A percentile compares a stretch with the other conserved stretches of the same genome.
Conservation (phyloP, 2,329 filamentous ascomycete species). For the Diaporthe vexans region DNA sequence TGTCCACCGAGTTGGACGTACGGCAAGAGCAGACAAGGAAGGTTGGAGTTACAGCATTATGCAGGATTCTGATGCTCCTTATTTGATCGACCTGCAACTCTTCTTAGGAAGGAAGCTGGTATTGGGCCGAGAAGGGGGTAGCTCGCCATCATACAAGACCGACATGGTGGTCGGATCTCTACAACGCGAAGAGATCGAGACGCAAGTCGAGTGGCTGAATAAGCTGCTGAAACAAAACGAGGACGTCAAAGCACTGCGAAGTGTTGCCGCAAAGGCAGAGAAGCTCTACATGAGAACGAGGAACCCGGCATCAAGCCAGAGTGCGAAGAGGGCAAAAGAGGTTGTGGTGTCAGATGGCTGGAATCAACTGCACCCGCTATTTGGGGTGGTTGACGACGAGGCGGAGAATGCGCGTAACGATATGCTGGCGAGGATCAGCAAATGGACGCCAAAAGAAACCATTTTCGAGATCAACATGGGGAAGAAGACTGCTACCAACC, state of each 20-base stretch:
- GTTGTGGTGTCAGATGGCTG: slow-evolving; percentile 79
- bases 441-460: slow-evolving; percentile 90
- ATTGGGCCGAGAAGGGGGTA: slow-evolving; percentile 74
- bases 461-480: slow-evolving; percentile 94
- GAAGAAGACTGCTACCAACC: slow-evolving; percentile 71
- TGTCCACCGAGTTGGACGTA: slow-evolving; percentile 95
- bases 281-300: slow-evolving; percentile 92
- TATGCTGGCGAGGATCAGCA: slow-evolving; percentile 90
- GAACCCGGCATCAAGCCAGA: slow-evolving; percentile 90
- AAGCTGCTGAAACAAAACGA: slow-evolving; percentile 82
- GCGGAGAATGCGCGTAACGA: slow-evolving; percentile 81
- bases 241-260: slow-evolving; percentile 79
- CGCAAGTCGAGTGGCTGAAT: slow-evolving; percentile 84
- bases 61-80: slow-evolving; percentile 88
- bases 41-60: slow-evolving; percentile 98
- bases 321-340: slow-evolving; percentile 87
- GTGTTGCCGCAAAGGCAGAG: slow-evolving; percentile 88
- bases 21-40: slow-evolving; percentile 90
- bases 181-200: slow-evolving; percentile 79
- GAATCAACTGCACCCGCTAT: slow-evolving; percentile 83
- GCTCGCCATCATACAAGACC: slow-evolving; percentile 78
- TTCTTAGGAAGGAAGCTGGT: slow-evolving; percentile 91
- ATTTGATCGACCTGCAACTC: slow-evolving; percentile 92
- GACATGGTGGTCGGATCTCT: slow-evolving; percentile 88
- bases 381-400: slow-evolving; percentile 76